A percentile compares a stretch with the other conserved stretches of the same genome.
phyloP scores from a whole-genome alignment of 169 alveolate genomes.

The Cryptosporidium xiaoi region DNA sequence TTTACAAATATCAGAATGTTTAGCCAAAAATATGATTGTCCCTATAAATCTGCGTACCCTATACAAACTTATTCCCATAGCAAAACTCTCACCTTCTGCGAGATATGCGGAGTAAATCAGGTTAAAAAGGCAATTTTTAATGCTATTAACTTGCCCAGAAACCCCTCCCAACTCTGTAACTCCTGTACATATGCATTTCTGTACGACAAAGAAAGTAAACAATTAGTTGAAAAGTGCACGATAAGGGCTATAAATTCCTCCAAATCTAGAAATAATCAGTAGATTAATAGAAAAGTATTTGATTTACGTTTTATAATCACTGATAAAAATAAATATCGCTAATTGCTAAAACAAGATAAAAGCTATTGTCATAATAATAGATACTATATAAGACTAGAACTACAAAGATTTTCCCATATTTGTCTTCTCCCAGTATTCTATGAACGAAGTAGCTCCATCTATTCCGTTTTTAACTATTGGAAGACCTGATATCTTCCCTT shows the following conservation, averaged over 20 bases:
- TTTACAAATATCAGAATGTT: slow-evolving; percentile 80
- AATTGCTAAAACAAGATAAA: too few relatives aligned
- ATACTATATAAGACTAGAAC: neutral
- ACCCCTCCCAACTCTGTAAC: slow-evolving; percentile 83
- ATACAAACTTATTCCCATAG: slow-evolving; percentile 82
- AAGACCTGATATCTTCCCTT: slow-evolving; percentile 3
- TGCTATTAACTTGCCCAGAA: slow-evolving; percentile 82
- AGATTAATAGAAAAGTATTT: too few relatives aligned
- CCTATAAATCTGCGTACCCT: slow-evolving; percentile 81
- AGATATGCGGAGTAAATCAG: slow-evolving; percentile 81
- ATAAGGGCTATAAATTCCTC: slow-evolving; percentile 23
- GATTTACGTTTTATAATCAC: too few relatives aligned
- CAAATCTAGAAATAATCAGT: neutral
- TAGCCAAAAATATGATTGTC: slow-evolving; percentile 79
- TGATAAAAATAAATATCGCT: too few relatives aligned
- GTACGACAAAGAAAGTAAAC: slow-evolving; percentile 70
- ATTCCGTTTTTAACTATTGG: slow-evolving; percentile 43
- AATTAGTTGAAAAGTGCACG: slow-evolving; percentile 44
- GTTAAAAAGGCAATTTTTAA: slow-evolving; percentile 81
- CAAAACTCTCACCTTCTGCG: slow-evolving; percentile 77
- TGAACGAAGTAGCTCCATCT: slow-evolving; percentile 34
- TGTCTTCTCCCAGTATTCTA: slow-evolving; percentile 54
- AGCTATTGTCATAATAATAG: neutral
- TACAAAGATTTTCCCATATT: slow-evolving; percentile 18
- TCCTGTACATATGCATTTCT: slow-evolving; percentile 80